These are phyloP conservation scores for Eucalyptus regnans DNA, from an alignment of 345 rosid genomes.

Conservation along the genomic window DNA sequence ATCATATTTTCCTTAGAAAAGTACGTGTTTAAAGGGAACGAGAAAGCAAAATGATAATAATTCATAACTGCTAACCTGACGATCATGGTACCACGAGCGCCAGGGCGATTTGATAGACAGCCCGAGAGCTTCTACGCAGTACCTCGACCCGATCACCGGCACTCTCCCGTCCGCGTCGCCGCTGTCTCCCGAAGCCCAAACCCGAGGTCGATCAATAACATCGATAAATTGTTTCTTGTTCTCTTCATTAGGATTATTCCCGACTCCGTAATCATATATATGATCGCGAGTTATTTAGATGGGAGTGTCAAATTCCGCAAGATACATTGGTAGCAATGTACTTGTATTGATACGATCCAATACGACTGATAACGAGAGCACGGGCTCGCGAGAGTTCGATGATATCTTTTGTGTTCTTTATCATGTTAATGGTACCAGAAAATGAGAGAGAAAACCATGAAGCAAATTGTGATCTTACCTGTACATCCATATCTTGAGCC, in stretches of 20 bases:
- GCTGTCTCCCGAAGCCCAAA: constrained; percentile 6
- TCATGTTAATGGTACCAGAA: not conserved
- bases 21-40: not conserved
- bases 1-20: rapidly evolving
- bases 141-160: constrained; percentile 37
- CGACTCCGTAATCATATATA: not conserved
- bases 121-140: constrained; percentile 33
- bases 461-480: constrained; percentile 8
- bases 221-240: not conserved
- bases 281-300: not conserved
- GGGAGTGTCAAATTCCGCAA: rapidly evolving
- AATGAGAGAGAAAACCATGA: not conserved
- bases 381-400: not conserved
- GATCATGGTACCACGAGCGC: constrained; percentile 43
- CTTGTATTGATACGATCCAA: not conserved
- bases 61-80: constrained; percentile 8
- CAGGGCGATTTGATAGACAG: constrained; percentile 28
- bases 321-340: not conserved
- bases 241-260: not conserved
- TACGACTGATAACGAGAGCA: not conserved
- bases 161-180: constrained; percentile 52
- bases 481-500: constrained; percentile 54
- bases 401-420: not conserved
- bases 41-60: not conserved
- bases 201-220: not conserved